Conservation (phyloP, 805 yeast species). For the Cyberlindnera maritima region DNA sequence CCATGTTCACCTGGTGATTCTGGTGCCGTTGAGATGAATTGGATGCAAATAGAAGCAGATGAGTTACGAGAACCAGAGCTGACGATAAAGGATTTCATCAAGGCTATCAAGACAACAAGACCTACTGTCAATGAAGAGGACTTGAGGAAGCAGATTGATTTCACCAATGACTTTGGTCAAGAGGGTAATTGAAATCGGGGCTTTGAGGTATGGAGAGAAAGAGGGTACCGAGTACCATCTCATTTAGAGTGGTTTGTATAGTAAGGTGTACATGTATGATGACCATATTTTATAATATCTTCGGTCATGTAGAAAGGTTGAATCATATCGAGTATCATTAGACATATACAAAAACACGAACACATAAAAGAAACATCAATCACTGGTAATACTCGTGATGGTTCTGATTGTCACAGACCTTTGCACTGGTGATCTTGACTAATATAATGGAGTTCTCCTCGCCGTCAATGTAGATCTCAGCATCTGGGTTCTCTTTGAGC, state of each 20-base stretch:
- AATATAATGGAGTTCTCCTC: constrained; percentile 65
- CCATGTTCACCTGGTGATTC: constrained; percentile 98
- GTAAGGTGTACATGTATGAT: not conserved
- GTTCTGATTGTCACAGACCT: constrained; percentile 76
- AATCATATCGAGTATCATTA: not conserved
- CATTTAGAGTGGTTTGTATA: not conserved
- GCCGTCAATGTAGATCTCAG: constrained; percentile 61
- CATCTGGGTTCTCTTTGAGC: constrained; percentile 63
- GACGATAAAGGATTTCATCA: constrained; percentile 87
- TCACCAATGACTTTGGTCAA: constrained; percentile 94
- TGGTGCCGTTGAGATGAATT: constrained; percentile 82
- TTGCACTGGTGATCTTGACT: constrained; percentile 63
- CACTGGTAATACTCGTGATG: constrained; percentile 39
- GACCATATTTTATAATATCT: not conserved
- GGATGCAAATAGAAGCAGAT: constrained; percentile 90
- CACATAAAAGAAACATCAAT: not conserved
- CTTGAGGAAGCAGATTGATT: constrained; percentile 75
- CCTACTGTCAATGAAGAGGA: constrained; percentile 93
- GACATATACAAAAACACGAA: not conserved
- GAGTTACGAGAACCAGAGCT: constrained; percentile 88
- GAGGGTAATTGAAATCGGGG: constrained; percentile 93
- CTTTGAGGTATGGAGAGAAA: no score
- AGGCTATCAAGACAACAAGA: constrained; percentile 85
- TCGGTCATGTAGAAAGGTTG: not conserved
- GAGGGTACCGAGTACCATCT: no score